Conservation (phyloP, 805 yeast genomes). For the Priceomyces castillae region DNA sequence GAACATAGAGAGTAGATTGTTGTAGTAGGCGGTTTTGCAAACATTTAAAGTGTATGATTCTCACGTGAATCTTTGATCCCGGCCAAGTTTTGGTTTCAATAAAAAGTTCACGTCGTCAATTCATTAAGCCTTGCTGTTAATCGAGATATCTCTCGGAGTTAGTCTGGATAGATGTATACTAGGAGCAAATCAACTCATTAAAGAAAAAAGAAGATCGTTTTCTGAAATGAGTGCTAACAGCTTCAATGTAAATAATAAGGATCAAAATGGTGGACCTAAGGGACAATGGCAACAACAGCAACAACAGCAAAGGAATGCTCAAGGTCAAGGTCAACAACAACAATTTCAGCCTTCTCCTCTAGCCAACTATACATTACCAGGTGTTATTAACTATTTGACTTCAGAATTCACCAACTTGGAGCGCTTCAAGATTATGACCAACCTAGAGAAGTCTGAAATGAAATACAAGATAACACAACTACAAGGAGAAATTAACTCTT, state of each 20-base stretch:
- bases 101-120: not conserved
- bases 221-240: not conserved
- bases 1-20: no score
- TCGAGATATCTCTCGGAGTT: not conserved
- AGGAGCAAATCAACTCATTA: not conserved
- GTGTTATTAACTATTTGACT: constrained; percentile 57
- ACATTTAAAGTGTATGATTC: no score
- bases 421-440: constrained; percentile 46
- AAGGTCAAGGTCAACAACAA: constrained; percentile 2
- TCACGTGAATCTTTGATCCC: not conserved
- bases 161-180: not conserved
- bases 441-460: constrained; percentile 52
- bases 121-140: not conserved
- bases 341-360: constrained; percentile 29
- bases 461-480: constrained; percentile 49
- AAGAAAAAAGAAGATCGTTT: not conserved
- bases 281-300: constrained; percentile 14
- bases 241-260: not conserved
- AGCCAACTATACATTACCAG: constrained; percentile 51
- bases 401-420: constrained; percentile 52
- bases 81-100: not conserved
- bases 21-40: no score
- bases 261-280: constrained; percentile 3
- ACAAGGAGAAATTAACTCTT: constrained; percentile 50
- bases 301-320: constrained; percentile 10